These are phyloP conservation scores for Blastocystis sp. DNA, from an alignment of 352 stramenopile species.

Conservation along the genomic window DNA sequence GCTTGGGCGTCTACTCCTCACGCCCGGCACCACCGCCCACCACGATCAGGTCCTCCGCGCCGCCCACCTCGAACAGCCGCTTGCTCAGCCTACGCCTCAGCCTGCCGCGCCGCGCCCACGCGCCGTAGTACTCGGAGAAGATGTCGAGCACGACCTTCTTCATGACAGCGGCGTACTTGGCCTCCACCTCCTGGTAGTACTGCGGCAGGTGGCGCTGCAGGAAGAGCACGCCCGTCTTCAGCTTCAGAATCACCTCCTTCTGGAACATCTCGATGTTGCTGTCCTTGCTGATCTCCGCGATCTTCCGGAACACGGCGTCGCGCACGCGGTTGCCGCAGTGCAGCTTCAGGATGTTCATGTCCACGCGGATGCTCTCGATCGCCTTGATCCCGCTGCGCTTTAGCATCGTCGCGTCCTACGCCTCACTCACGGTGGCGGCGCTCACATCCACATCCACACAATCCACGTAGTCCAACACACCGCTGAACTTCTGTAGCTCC, in stretches of 20 bases:
- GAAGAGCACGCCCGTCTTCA: conserved; percentile 3
- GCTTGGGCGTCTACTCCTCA: background rate
- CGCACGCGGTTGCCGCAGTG: conserved; percentile 56
- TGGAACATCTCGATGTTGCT: conserved; percentile 64
- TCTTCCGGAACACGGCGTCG: conserved; percentile 35
- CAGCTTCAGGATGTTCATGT: conserved; percentile 41
- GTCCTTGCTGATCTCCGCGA: conserved; percentile 19
- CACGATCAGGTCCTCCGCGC: conserved; percentile 11
- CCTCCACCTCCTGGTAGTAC: conserved; percentile 22
- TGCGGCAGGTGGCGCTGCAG: background rate
- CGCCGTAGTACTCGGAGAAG: conserved; percentile 14
- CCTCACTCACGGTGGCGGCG: background rate
- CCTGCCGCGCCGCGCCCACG: background rate
- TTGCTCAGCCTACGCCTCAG: conserved; percentile 8
- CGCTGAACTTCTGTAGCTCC: background rate
- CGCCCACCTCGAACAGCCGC: background rate
- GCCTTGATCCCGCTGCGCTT: conserved; percentile 29
- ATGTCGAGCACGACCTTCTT: conserved; percentile 10
- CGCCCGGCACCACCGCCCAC: background rate
- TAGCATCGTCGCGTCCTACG: conserved; percentile 14
- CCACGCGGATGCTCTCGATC: conserved; percentile 29
- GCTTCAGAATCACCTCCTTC: conserved; percentile 46
- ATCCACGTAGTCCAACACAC: conserved; percentile 34
- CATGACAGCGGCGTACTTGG: conserved; percentile 20
- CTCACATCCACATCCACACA: conserved; percentile 43